phyloP scores from a whole-genome alignment of 129 eudicot species.

The Arctium minus region DNA sequence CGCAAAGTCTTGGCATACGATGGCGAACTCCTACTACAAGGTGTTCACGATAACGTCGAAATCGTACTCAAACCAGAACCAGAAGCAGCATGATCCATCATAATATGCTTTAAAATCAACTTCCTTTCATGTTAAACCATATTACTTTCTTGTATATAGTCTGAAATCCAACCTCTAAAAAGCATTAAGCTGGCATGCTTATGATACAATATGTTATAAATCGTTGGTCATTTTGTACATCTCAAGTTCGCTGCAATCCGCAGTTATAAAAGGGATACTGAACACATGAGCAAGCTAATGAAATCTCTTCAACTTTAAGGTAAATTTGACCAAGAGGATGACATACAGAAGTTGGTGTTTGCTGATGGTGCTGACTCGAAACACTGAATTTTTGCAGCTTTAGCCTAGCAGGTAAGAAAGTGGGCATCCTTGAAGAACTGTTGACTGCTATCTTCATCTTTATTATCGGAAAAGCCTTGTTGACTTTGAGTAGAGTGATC shows the following conservation, averaged over 20 bases:
- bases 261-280: background rate
- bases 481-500: background rate
- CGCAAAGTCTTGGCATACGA: slow-evolving; percentile 79
- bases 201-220: slow-evolving; percentile 3
- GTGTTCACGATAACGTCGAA: slow-evolving; percentile 91
- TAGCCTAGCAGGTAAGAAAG: background rate
- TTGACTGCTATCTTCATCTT: background rate
- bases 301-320: background rate
- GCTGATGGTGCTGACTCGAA: background rate
- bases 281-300: background rate
- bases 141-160: background rate
- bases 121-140: background rate
- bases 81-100: slow-evolving; percentile 30
- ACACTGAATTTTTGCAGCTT: background rate
- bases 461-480: background rate
- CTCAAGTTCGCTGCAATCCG: background rate
- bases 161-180: background rate
- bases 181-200: background rate
- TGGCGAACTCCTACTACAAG: slow-evolving; percentile 88
- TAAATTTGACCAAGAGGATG: background rate
- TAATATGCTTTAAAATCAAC: slow-evolving; percentile 7
- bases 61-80: slow-evolving; percentile 57
- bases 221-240: background rate
- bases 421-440: background rate
- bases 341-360: background rate